Evolutionary conservation across 2,329 filamentous ascomycete genomes (phyloP).

Genomic region (Fusarium succisae): DNA sequence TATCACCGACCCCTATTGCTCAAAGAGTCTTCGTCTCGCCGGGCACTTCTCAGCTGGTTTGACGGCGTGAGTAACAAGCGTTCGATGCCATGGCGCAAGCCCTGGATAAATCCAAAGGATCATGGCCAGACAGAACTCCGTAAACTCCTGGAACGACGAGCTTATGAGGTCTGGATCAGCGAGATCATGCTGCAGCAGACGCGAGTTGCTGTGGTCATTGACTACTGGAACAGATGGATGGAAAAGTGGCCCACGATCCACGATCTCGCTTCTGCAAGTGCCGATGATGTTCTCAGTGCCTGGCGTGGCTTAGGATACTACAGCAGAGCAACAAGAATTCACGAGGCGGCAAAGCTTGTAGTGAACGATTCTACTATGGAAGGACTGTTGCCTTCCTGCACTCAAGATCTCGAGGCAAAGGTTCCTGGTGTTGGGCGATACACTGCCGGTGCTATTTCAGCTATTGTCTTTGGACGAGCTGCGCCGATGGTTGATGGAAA

Average conservation of each 20-base stretch:
- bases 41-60: constrained; percentile 61
- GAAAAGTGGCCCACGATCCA: constrained; percentile 67
- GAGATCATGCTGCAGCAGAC: constrained; percentile 76
- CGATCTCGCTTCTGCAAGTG: constrained; percentile 61
- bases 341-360: constrained; percentile 64
- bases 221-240: constrained; percentile 72
- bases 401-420: constrained; percentile 57
- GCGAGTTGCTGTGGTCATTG: constrained; percentile 68
- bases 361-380: constrained; percentile 52
- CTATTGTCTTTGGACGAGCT: constrained; percentile 68
- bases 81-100: constrained; percentile 68
- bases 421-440: constrained; percentile 70
- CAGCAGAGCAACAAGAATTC: constrained; percentile 68
- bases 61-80: constrained; percentile 57
- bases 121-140: constrained; percentile 49
- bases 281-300: constrained; percentile 65
- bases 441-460: constrained; percentile 69
- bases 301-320: constrained; percentile 73
- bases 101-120: constrained; percentile 60
- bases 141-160: constrained; percentile 59
- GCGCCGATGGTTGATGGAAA: constrained; percentile 73
- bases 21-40: constrained; percentile 45
- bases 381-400: constrained; percentile 60
- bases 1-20: constrained; percentile 64
- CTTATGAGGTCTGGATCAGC: constrained; percentile 73